These are phyloP conservation scores for Clonostachys sp. DNA, from an alignment of 2,329 filamentous ascomycete species.

Conservation along the genomic window DNA sequence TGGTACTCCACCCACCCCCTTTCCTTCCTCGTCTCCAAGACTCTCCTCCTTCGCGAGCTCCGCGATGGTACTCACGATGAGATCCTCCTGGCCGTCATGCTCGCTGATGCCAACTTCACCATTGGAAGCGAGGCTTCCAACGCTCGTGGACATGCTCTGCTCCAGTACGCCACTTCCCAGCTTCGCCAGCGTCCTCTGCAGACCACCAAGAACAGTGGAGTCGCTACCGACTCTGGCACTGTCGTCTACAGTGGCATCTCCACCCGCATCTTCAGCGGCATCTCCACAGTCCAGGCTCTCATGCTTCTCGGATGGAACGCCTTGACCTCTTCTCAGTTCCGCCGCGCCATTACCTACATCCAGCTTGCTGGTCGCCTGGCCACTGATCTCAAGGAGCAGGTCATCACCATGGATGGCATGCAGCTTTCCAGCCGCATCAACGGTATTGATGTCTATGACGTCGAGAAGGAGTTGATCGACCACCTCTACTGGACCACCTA, in stretches of 20 bases:
- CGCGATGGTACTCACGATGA: constrained; percentile 31
- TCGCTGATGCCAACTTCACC: constrained; percentile 29
- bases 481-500: constrained; percentile 33
- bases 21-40: constrained; percentile 33
- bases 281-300: constrained; percentile 24
- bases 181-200: constrained; percentile 18
- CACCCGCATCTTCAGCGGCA: constrained; percentile 22
- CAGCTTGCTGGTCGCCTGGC: constrained; percentile 22
- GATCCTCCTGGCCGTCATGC: constrained; percentile 28
- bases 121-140: constrained; percentile 18
- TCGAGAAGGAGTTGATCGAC: constrained; percentile 30
- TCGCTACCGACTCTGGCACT: constrained; percentile 2
- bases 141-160: constrained; percentile 19
- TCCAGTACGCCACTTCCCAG: constrained; percentile 25
- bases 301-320: constrained; percentile 29
- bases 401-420: constrained; percentile 15
- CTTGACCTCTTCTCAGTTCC: constrained; percentile 20
- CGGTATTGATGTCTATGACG: constrained; percentile 29
- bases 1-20: constrained; percentile 34
- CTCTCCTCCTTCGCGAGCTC: constrained; percentile 27
- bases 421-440: constrained; percentile 29
- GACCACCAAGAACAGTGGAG: constrained; percentile 9
- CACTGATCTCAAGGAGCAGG: constrained; percentile 21
- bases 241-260: constrained; percentile 16
- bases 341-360: constrained; percentile 26